These are phyloP conservation scores for Graphiopsis chlorocephala DNA, from an alignment of 2,329 filamentous ascomycete genomes.

Conservation along the genomic window DNA sequence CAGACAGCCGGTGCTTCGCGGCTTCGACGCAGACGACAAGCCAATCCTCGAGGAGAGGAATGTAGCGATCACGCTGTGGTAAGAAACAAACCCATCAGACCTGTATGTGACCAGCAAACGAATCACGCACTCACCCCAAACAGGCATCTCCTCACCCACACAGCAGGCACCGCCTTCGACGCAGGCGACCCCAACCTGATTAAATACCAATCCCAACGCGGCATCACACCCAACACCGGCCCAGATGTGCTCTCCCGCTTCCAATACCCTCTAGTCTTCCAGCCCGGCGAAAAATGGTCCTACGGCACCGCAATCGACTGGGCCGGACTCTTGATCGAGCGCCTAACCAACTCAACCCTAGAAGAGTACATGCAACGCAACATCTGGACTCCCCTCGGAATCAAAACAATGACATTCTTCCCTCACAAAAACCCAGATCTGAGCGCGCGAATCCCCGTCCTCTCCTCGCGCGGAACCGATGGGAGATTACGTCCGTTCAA, in stretches of 20 bases:
- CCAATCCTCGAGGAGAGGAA: constrained; percentile 34
- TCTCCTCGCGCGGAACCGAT: constrained; percentile 22
- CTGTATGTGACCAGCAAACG: background rate
- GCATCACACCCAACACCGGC: constrained; percentile 3
- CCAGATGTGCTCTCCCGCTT: constrained; percentile 43
- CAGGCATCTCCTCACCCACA: constrained; percentile 50
- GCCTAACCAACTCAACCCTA: constrained; percentile 43
- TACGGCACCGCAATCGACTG: constrained; percentile 53
- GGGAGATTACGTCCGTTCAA: constrained; percentile 20
- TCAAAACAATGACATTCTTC: constrained; percentile 35
- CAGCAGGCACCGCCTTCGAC: constrained; percentile 49
- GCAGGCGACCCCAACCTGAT: constrained; percentile 37
- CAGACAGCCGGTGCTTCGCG: constrained; percentile 47
- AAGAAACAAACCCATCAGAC: background rate
- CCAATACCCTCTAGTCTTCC: constrained; percentile 46
- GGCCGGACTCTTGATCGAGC: constrained; percentile 53
- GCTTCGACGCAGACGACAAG: constrained; percentile 43
- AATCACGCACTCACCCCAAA: background rate
- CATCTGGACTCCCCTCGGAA: constrained; percentile 46
- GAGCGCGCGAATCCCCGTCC: constrained; percentile 21
- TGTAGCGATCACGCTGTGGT: background rate
- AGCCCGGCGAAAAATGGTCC: constrained; percentile 52
- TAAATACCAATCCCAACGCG: constrained; percentile 20
- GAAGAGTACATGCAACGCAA: constrained; percentile 45
- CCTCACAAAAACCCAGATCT: constrained; percentile 21